Percentiles rank a stretch among this genome's conserved stretches.
Conservation (phyloP, 352 stramenopile species). For the Globisporangium recalcitrans region DNA sequence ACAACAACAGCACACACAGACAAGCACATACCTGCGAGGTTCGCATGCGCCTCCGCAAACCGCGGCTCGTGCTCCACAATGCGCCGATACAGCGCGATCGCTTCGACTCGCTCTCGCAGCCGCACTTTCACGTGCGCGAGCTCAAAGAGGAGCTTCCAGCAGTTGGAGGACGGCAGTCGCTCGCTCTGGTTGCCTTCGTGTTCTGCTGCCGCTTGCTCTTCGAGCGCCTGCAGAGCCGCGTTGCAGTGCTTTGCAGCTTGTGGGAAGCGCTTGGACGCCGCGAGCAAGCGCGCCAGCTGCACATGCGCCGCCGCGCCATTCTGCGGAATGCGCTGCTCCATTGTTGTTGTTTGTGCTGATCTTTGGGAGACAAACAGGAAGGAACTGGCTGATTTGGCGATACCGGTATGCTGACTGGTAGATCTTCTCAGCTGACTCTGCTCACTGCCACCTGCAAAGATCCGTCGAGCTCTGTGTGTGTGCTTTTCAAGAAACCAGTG, state of each 20-base stretch:
- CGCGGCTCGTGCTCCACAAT: constrained; percentile 22
- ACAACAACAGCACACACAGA: neutral
- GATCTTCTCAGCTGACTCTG: too few relatives aligned
- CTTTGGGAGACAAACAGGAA: neutral
- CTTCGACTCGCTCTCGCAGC: constrained; percentile 18
- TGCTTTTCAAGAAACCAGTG: too few relatives aligned
- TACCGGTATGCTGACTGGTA: too few relatives aligned
- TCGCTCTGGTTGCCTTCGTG: neutral
- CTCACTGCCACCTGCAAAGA: too few relatives aligned
- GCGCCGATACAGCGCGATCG: constrained; percentile 28
- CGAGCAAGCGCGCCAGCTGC: constrained; percentile 11
- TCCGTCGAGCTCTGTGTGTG: too few relatives aligned
- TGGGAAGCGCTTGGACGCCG: neutral
- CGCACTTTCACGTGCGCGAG: constrained; percentile 19
- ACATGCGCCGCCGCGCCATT: constrained; percentile 3
- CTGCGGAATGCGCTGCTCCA: neutral
- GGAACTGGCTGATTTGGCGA: too few relatives aligned
- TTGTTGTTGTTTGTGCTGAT: neutral
- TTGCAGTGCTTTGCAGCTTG: constrained; percentile 15
- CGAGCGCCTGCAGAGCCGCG: constrained; percentile 4
- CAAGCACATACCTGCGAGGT: constrained; percentile 32
- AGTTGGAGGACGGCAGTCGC: neutral
- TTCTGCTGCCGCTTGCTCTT: neutral
- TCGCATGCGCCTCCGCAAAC: constrained; percentile 43
- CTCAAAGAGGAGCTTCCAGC: constrained; percentile 17